Evolutionary conservation across 1,284 basidiomycete species (phyloP).

Genomic region (Tremellales sp.): DNA sequence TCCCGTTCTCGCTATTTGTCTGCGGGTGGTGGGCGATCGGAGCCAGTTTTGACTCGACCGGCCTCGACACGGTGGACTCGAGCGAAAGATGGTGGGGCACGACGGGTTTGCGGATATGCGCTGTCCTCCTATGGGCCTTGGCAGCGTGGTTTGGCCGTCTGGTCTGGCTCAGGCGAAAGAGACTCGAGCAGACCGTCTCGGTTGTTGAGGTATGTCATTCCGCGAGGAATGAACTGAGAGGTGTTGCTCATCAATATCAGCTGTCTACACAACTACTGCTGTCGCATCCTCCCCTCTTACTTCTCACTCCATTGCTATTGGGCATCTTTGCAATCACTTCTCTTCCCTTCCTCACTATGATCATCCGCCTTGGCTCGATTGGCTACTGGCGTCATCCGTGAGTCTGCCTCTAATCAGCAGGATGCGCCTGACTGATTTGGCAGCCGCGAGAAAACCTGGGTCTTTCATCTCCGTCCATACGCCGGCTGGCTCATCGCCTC

Average conservation of each 20-base stretch:
- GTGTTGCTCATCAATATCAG: conserved; percentile 16
- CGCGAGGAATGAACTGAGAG: not conserved
- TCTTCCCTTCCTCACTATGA: conserved; percentile 77
- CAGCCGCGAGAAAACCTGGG: conserved; percentile 48
- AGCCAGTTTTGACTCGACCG: conserved; percentile 82
- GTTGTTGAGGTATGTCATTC: conserved; percentile 58
- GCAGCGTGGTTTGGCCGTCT: conserved; percentile 67
- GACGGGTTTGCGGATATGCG: conserved; percentile 66
- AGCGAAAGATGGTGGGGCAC: conserved; percentile 68
- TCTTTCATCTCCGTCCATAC: conserved; percentile 73
- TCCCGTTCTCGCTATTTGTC: conserved; percentile 73
- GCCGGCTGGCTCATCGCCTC: conserved; percentile 75
- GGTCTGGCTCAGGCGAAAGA: conserved; percentile 62
- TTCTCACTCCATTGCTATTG: conserved; percentile 73
- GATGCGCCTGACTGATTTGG: not conserved
- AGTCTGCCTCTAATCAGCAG: conserved; percentile 13
- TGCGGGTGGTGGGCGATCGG: conserved; percentile 83
- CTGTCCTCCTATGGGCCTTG: conserved; percentile 67
- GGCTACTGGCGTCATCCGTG: conserved; percentile 57
- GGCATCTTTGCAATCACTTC: conserved; percentile 66
- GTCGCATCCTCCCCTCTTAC: conserved; percentile 72
- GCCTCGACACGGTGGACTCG: conserved; percentile 59
- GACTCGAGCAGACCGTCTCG: conserved; percentile 54
- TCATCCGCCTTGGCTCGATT: conserved; percentile 73
- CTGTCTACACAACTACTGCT: conserved; percentile 74